Evolutionary conservation across 768 basidiomycete genomes (phyloP), one percentile per base, ranked within the genome.

Genomic region (Tylopilus balloui): DNA sequence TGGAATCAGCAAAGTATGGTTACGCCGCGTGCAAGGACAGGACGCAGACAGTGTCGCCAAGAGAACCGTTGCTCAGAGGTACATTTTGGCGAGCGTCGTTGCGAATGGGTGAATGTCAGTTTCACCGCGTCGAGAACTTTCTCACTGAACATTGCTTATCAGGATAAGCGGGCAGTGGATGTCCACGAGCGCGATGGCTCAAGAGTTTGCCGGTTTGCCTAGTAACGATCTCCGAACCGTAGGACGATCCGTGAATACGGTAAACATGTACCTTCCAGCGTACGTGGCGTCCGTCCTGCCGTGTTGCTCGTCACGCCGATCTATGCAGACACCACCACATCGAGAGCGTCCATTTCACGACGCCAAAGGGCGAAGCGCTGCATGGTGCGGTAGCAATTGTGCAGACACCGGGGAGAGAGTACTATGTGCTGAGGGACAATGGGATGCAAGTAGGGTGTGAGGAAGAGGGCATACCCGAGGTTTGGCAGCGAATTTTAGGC

Each of bases 371-470:
- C 9, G 56, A 58, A 17, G 60, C 69, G 3, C 66, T 91, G 15
- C 87, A 89, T 58, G 64, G 68, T 1, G 83, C 83, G 2, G 57
- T 90, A 6, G 88, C 88, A 1, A 70, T 78, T 15, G 76, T 89
- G 9, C 88, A 87, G 62, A 90, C 88, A 0, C 80, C 80, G 2
- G 71, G 68, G 28, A 66, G 88, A 50, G 84, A 83, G 61, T 86
- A 88, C 58, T 83, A 73, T 56, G 73, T 90, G 28, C 63, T 91
- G 52, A 78, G 74, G 47, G 84, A 88, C 50, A 89, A 86, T 47
- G 88, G 88, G 14, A 81, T 87, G 79, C 79, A 85, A 55, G 73
- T 90, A 13, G 88, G 88, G 7, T 74, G 71, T 47, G 88, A 91
- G 63, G 87, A 90, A 56, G 84, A 86, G 7, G 87, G 86, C 0